These are phyloP conservation scores for Cutaneotrichosporon daszewskae DNA, from an alignment of 1,284 basidiomycete species.

Conservation along the genomic window DNA sequence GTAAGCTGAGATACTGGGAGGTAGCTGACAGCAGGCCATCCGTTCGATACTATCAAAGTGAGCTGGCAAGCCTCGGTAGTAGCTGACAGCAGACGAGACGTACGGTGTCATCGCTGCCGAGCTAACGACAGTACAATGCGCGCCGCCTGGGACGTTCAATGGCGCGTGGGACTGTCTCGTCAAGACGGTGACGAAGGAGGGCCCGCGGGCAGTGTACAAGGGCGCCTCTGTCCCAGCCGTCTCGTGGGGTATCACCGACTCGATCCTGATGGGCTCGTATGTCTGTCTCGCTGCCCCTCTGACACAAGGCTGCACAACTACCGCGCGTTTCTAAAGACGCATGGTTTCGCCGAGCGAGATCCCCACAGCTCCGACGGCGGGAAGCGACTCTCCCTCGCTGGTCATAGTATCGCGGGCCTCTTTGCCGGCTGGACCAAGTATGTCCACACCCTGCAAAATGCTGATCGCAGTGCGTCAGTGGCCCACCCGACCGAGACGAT, in stretches of 20 bases:
- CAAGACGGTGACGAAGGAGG: slow-evolving; percentile 20
- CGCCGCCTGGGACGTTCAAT: slow-evolving; percentile 39
- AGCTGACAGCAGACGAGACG: slow-evolving; percentile 30
- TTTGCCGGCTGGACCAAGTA: slow-evolving; percentile 48
- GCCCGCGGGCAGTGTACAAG: slow-evolving; percentile 44
- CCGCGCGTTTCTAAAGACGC: slow-evolving; percentile 30
- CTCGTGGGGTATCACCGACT: slow-evolving; percentile 47
- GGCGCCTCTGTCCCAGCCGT: slow-evolving; percentile 46
- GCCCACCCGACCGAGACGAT: slow-evolving; percentile 48
- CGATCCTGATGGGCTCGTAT: slow-evolving; percentile 47
- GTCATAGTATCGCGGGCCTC: slow-evolving; percentile 43
- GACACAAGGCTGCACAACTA: slow-evolving; percentile 45
- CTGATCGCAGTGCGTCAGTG: slow-evolving; percentile 32
- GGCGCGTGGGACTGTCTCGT: slow-evolving; percentile 43
- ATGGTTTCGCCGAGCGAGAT: slow-evolving; percentile 37
- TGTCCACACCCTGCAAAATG: slow-evolving; percentile 5
- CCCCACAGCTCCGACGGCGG: slow-evolving; percentile 3
- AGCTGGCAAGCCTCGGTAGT: slow-evolving; percentile 4
- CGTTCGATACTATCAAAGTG: slow-evolving; percentile 45
- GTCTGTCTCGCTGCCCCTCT: slow-evolving; percentile 5
- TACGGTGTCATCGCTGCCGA: slow-evolving; percentile 7
- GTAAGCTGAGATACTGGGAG: slow-evolving; percentile 1
- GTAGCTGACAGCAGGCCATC: slow-evolving; percentile 36
- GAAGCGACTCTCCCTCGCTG: slow-evolving; percentile 33
- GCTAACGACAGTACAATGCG: slow-evolving; percentile 37